A percentile compares a stretch with the other conserved stretches of the same genome.
These are phyloP conservation scores for Cymbidium sinense DNA, from an alignment of 106 monocot species.

Conservation along the genomic window DNA sequence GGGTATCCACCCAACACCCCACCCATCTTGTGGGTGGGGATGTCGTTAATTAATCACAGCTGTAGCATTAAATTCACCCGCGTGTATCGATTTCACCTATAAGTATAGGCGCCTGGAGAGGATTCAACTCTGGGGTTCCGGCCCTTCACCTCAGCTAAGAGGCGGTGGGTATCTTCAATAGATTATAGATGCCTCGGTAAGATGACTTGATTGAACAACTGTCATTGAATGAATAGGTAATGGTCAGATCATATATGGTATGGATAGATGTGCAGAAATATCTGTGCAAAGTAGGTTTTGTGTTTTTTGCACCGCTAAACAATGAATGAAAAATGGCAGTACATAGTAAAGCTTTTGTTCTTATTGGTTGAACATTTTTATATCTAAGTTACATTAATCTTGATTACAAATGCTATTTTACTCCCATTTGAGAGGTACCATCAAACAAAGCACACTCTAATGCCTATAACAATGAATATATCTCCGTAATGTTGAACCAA, in stretches of 20 bases:
- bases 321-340: background rate
- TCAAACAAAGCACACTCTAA: background rate
- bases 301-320: background rate
- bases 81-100: too few relatives aligned
- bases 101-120: too few relatives aligned
- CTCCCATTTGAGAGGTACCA: background rate
- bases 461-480: background rate
- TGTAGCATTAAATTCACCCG: too few relatives aligned
- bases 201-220: background rate
- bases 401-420: background rate
- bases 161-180: background rate
- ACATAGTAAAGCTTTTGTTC: background rate
- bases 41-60: too few relatives aligned
- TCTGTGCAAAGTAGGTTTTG: background rate
- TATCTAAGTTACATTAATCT: background rate
- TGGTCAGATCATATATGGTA: background rate
- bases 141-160: too few relatives aligned
- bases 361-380: background rate
- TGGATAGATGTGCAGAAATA: background rate
- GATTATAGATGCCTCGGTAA: background rate
- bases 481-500: background rate
- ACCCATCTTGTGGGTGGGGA: too few relatives aligned
- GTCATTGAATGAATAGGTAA: background rate
- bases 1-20: too few relatives aligned
- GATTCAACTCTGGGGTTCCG: too few relatives aligned